Conservation (phyloP, 2,329 filamentous ascomycete genomes). For the Monosporascus ibericus region DNA sequence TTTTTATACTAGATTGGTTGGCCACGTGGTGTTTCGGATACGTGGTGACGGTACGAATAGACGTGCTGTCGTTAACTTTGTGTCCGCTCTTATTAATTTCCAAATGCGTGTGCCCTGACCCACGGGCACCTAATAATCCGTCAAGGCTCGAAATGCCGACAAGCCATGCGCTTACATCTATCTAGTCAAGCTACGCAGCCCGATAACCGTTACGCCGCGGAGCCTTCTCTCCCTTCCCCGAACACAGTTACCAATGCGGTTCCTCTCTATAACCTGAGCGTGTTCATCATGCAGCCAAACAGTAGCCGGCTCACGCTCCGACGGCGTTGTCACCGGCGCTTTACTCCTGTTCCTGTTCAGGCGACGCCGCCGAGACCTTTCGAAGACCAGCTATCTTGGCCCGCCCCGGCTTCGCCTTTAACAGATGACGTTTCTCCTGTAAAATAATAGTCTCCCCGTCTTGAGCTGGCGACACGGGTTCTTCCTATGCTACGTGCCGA, state of each 20-base stretch:
- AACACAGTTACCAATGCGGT: no score
- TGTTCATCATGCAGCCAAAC: no score
- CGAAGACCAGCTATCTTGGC: neutral
- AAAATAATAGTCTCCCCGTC: neutral
- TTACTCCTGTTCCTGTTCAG: neutral
- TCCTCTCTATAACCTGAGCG: no score
- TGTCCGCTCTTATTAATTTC: neutral
- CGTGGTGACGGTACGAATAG: neutral
- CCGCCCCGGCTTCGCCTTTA: neutral
- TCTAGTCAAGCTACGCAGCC: neutral
- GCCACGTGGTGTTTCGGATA: no score
- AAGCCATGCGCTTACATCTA: neutral
- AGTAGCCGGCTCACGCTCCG: neutral
- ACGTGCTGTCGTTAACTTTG: neutral
- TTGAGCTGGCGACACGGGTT: neutral
- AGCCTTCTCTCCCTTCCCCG: no score
- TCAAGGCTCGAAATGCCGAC: no score
- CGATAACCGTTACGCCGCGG: no score
- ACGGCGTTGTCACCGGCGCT: neutral
- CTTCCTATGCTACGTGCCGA: conserved; percentile 12
- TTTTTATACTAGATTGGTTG: no score
- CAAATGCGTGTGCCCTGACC: no score
- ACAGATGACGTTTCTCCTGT: neutral
- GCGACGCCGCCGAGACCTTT: neutral
- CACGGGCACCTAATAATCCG: no score